Percentiles rank a stretch among this genome's conserved stretches.
phyloP scores from a whole-genome alignment of 2,329 filamentous ascomycete species.

The Celoporthe dispersa region DNA sequence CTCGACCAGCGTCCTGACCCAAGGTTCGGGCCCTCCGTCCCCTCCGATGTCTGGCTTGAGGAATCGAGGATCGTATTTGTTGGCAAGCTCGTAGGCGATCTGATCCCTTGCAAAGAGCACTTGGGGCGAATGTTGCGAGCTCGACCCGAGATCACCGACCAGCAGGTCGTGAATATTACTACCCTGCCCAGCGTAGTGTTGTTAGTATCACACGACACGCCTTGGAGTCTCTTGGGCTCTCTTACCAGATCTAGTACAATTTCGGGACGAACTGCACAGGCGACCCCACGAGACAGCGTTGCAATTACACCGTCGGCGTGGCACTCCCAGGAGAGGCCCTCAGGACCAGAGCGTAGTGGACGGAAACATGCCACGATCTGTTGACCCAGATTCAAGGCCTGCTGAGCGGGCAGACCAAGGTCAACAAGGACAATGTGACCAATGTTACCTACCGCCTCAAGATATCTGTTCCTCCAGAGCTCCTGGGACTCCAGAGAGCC shows the following conservation, averaged over 20 bases:
- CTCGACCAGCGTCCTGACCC: constrained; percentile 12
- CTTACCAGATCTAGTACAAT: constrained; percentile 22
- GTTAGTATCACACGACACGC: not conserved
- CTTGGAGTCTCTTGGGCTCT: not conserved
- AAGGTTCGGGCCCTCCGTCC: not conserved
- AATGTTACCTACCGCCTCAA: constrained; percentile 21
- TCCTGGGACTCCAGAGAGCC: not conserved
- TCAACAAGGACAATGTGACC: constrained; percentile 23
- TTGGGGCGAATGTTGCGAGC: not conserved
- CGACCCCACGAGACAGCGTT: constrained; percentile 21
- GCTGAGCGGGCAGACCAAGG: constrained; percentile 20
- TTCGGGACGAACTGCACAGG: constrained; percentile 16
- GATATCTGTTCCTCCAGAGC: constrained; percentile 19
- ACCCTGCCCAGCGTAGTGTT: not conserved
- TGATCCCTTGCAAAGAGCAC: constrained; percentile 9
- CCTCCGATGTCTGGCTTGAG: not conserved
- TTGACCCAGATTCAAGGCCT: constrained; percentile 17
- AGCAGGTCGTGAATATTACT: constrained; percentile 18
- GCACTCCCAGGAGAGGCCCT: constrained; percentile 2
- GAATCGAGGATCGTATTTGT: constrained; percentile 23
- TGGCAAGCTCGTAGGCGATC: constrained; percentile 24
- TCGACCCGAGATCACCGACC: not conserved
- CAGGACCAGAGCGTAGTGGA: not conserved
- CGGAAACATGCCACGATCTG: constrained; percentile 24
- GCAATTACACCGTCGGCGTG: constrained; percentile 14